Base-by-base conservation (phyloP, 176 grass and related monocot species). In the Phragmites australis region DNA sequence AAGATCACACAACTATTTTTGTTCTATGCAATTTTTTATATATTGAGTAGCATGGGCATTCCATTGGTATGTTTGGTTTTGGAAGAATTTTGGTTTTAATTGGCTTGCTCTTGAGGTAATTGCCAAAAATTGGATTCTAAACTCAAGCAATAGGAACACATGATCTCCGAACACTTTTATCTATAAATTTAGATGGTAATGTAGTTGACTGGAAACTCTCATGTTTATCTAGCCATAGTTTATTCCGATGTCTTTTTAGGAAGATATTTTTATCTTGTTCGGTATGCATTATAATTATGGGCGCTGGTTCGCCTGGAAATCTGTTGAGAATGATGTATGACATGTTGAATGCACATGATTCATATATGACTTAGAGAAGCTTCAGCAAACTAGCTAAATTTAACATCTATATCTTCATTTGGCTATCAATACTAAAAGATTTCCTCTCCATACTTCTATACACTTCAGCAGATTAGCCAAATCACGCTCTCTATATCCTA, bases 211-310 rank as follows among this genome's bases (percentile, higher is more conserved):
- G 49, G 31, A 60, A 71, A 57, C 13, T 59, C 0, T 70, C 25
- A 56, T 45, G 42, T 34, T 43, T 17, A 4, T 65, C 32, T 2
- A 37, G 10, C 4, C 45, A 83, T 78, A 32, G 62, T 60, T 70
- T 85, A 63, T 18, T 70, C 1, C n/a, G 23, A n/a, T 45, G 82
- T 75, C n/a, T 82, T 61, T 17, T 49, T 68, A 34, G 5, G 39
- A 25, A 45, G 39, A 14, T 57, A 0, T 27, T 27, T 44, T 14
- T 1, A 8, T 5, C 6, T 39, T 74, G 5, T 52, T 73, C 5
- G 1, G 11, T 23, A 12, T 18, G 9, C 11, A 2, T 45, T 11
- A n/a, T n/a, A n/a, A 12, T 11, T 12, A 12, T 45, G 44, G 2
- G 44, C 12, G 18, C 25, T 43, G 39, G 21, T 45, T 60, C 29